A percentile compares a stretch with the other conserved stretches of the same genome.
These are phyloP conservation scores for Camelina neglecta DNA, from an alignment of 345 rosid genomes.

Conservation along the genomic window DNA sequence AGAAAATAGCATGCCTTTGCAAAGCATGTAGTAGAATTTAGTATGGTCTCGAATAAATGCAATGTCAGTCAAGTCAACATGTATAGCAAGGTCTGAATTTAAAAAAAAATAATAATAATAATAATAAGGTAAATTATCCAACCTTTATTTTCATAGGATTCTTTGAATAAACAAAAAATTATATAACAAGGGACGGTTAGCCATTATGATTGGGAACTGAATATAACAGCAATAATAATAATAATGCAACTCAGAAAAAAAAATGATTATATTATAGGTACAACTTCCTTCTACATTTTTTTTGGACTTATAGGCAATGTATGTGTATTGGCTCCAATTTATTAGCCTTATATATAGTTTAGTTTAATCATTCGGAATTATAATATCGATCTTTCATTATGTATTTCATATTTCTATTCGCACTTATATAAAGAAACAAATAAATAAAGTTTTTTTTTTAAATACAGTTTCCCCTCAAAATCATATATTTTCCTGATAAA, in stretches of 20 bases:
- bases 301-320: constrained; percentile 32
- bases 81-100: background rate
- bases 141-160: constrained; percentile 4
- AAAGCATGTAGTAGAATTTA: constrained; percentile 19
- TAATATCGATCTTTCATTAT: background rate
- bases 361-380: constrained; percentile 17
- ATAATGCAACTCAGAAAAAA: constrained; percentile 22
- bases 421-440: background rate
- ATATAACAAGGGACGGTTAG: constrained; percentile 20
- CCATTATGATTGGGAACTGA: constrained; percentile 38
- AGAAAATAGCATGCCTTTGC: constrained; percentile 19
- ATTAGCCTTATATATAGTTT: background rate
- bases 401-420: background rate
- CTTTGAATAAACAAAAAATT: background rate
- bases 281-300: constrained; percentile 35
- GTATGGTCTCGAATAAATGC: constrained; percentile 32
- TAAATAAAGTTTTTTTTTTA: background rate
- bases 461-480: background rate
- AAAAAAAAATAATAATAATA: no score
- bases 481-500: background rate
- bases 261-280: constrained; percentile 33
- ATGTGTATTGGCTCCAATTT: constrained; percentile 13
- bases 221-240: constrained; percentile 9
- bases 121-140: background rate
- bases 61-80: constrained; percentile 24